Conservation (phyloP, 495 filamentous ascomycete genomes). For the Penicillium canariense region DNA sequence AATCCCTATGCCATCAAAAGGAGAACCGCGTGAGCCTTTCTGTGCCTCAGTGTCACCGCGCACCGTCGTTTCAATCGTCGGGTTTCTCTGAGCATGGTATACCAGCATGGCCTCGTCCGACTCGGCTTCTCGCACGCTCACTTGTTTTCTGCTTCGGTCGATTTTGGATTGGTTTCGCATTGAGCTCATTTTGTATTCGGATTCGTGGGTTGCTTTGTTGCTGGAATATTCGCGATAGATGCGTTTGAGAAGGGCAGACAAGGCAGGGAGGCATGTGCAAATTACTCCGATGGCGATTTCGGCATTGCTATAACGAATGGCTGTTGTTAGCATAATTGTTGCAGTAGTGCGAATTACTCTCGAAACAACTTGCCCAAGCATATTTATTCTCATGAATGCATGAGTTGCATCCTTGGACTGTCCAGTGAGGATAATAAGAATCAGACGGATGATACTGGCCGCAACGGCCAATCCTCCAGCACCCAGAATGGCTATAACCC, state of each 20-base stretch:
- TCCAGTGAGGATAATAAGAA: slow-evolving; percentile 33
- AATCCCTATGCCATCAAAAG: slow-evolving; percentile 17
- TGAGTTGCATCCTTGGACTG: slow-evolving; percentile 32
- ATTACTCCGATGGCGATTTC: slow-evolving; percentile 41
- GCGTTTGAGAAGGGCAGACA: slow-evolving; percentile 29
- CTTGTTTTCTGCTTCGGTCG: slow-evolving; percentile 10
- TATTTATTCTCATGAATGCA: slow-evolving; percentile 37
- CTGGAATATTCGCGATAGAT: slow-evolving; percentile 24
- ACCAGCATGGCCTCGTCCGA: slow-evolving; percentile 29
- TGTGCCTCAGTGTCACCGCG: slow-evolving; percentile 9
- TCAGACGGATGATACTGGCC: slow-evolving; percentile 36
- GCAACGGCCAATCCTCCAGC: slow-evolving; percentile 39
- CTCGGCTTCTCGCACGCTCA: slow-evolving; percentile 14
- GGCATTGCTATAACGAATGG: slow-evolving; percentile 25
- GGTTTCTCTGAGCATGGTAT: slow-evolving; percentile 23
- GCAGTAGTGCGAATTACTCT: not conserved
- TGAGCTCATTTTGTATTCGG: slow-evolving; percentile 21
- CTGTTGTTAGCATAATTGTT: not conserved
- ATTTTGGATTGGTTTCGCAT: slow-evolving; percentile 12
- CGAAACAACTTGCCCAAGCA: slow-evolving; percentile 30
- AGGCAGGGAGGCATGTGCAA: slow-evolving; percentile 39
- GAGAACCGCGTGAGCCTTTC: not conserved
- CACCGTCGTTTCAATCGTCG: slow-evolving; percentile 25
- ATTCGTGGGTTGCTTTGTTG: slow-evolving; percentile 13
- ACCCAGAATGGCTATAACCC: slow-evolving; percentile 34